Evolutionary conservation across 2,329 filamentous ascomycete genomes (phyloP).

Genomic region (Colletotrichum lindemuthianum): DNA sequence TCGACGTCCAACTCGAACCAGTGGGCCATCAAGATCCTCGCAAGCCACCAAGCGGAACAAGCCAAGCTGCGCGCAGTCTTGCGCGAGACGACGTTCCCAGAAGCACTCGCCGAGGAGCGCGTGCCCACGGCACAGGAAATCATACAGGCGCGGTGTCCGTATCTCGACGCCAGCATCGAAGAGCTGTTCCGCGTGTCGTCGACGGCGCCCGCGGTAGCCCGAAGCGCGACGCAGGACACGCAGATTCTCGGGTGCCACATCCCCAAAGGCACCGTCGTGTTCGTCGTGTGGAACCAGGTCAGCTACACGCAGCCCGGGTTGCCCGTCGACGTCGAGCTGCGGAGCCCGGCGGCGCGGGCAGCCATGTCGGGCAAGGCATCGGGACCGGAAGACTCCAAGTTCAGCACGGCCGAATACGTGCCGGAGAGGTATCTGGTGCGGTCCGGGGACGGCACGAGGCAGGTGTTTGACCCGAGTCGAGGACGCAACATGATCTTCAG

Average conservation of each 20-base stretch:
- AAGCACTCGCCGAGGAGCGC: conserved; percentile 37
- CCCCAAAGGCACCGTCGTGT: conserved; percentile 42
- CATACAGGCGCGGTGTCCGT: conserved; percentile 37
- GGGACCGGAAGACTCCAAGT: conserved; percentile 38
- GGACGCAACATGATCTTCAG: conserved; percentile 50
- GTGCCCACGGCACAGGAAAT: conserved; percentile 40
- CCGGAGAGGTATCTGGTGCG: conserved; percentile 50
- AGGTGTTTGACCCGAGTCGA: conserved; percentile 44
- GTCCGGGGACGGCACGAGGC: conserved; percentile 27
- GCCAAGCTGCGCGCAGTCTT: conserved; percentile 40
- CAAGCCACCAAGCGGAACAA: conserved; percentile 40
- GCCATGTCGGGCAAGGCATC: conserved; percentile 37
- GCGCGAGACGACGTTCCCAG: conserved; percentile 28
- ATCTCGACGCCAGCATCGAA: conserved; percentile 44
- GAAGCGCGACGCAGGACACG: conserved; percentile 41
- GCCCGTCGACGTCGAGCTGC: conserved; percentile 40
- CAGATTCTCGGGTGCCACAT: conserved; percentile 41
- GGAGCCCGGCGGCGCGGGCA: conserved; percentile 37
- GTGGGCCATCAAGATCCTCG: conserved; percentile 39
- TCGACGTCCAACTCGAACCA: conserved; percentile 40
- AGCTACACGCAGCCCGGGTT: conserved; percentile 43
- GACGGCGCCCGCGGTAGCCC: conserved; percentile 39
- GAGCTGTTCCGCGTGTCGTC: conserved; percentile 42
- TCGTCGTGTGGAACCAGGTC: conserved; percentile 33
- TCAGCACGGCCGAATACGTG: conserved; percentile 42